Base-by-base conservation (phyloP, 176 grass and related monocot genomes). In the Urochloa ruziziensis region DNA sequence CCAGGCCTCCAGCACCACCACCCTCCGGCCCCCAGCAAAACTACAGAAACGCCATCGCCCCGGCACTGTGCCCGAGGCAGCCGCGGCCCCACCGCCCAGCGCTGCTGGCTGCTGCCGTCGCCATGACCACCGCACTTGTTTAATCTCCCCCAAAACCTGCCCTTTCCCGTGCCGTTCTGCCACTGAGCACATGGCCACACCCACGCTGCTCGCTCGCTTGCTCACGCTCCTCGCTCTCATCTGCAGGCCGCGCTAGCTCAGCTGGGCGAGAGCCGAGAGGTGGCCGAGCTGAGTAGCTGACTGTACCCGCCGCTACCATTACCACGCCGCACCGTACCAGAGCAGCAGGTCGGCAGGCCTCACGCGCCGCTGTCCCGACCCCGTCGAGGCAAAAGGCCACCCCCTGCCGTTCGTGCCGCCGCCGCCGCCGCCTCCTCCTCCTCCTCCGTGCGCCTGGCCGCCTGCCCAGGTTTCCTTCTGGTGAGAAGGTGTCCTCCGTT, bases 121-220 rank as follows among this genome's bases (percentile, higher is more conserved):
- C 68, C 47, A 70, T 25, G 25, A 65, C 67, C 67, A 33, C 32
- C n/a, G 66, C 80, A 24, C 70, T 88, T 83, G 64, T 79, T 88
- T 88, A 71, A 69, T 57, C 14, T 4, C 33, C 64, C 23, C 33
- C 32, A 21, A 69, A 69, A 18, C 70, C 56, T 60, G 69, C 1
- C 70, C 77, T 44, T 89, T 81, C 62, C 52, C 62, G 73, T 62
- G 65, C 70, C 68, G 32, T 60, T 67, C 82, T 89, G 87, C 61
- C 75, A 84, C 82, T 59, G 87, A 65, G 80, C 82, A 81, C 77
- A 49, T 89, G 82, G 68, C 63, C 83, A 86, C 78, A 32, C 88
- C 57, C 18, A 39, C 46, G 72, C 79, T 9, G 69, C 58, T 3
- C 34, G 19, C 64, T 23, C 16, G 2, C n/a, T 58, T 29, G 71